These are phyloP conservation scores for Calonectria henricotiae DNA, from an alignment of 2,329 filamentous ascomycete genomes.

Conservation along the genomic window DNA sequence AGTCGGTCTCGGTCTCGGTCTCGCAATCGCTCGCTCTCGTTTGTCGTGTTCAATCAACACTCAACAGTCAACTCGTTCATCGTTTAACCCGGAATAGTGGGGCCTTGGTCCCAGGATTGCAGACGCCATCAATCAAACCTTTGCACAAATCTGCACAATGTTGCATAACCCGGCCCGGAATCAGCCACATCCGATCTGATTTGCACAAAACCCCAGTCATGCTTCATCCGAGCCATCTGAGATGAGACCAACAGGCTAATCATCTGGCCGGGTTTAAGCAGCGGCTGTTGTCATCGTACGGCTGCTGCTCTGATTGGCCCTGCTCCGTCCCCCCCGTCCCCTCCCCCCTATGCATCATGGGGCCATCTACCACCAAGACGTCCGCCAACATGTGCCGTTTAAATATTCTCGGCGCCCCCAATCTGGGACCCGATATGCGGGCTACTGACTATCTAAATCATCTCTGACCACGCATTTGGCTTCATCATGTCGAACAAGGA, in stretches of 20 bases:
- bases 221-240: not conserved
- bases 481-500: slow-evolving; percentile 31
- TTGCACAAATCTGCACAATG: not conserved
- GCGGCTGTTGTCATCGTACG: not conserved
- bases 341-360: not conserved
- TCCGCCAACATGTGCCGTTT: not conserved
- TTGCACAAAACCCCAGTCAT: not conserved
- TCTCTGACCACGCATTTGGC: not conserved
- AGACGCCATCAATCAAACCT: not conserved
- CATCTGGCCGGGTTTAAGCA: slow-evolving; percentile 5
- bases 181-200: not conserved
- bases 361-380: not conserved
- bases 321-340: no score
- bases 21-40: not conserved
- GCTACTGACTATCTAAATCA: not conserved
- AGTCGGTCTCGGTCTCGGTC: not conserved
- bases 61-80: no score
- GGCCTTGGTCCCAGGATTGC: not conserved
- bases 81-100: no score
- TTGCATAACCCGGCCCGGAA: not conserved
- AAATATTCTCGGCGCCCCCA: slow-evolving; percentile 11
- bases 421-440: no score
- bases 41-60: no score
- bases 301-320: not conserved
- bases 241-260: slow-evolving; percentile 4